Base-by-base conservation (phyloP, 1,139 yeast species). In the Schwanniomyces etchellsii region DNA sequence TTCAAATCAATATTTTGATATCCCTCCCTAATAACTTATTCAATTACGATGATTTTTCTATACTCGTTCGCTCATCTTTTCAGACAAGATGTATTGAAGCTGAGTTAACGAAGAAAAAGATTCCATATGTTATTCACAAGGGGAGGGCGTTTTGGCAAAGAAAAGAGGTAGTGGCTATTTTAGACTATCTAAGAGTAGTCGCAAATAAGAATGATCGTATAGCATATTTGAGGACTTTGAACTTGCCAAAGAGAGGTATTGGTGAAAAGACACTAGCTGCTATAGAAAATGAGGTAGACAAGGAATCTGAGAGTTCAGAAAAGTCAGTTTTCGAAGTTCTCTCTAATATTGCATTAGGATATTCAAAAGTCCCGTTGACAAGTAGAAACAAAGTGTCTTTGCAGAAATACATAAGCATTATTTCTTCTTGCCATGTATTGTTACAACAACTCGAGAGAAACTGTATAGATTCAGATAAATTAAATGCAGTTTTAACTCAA, bases 61-160 rank as follows among this genome's bases (percentile, higher is more conserved):
- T 91, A 3, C 61, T 91, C 18, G 75, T 82, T 3, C 60, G 97
- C 20, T 65, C 82, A 1, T 65, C 80, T 15, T 63, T 64, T 44
- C 74, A 75, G 52, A 69, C 84, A 13, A 49, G 77, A 39, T 60
- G 54, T 2, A 58, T 86, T 6, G 96, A 88, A 46, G 68, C 68
- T 22, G 81, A 74, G 17, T 55, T 89, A 14, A 63, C 74, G 1
- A 60, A 56, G 29, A 57, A 58, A 4, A 55, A 67, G 5, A 69
- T 89, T 6, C 89, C 93, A 0, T 84, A 84, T 45, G 53, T 55
- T 10, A 68, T 88, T 44, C 64, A 81, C 1, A 75, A 80, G 31
- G 96, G 96, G 0, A 64, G 65, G 30, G 80, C 85, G 1, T 84
- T 86, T 45, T 84, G 94, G 89, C 88, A 83, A 25, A 57, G 83